phyloP scores from a whole-genome alignment of 768 basidiomycete genomes.

The Pulveroboletus ravenelii region DNA sequence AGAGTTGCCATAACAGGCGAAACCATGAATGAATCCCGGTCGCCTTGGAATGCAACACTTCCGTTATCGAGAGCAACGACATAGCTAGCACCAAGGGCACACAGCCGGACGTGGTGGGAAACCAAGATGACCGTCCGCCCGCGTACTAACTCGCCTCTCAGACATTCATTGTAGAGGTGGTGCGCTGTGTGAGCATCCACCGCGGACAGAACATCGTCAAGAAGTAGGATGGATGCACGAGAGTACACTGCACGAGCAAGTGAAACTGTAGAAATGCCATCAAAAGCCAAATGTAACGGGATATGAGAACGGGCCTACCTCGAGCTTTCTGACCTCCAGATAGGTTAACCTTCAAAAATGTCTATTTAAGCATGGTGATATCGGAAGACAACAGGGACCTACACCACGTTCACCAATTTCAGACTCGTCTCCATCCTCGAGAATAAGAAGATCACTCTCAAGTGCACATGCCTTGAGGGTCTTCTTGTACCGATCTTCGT shows the following conservation, averaged over 20 bases:
- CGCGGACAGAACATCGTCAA: conserved; percentile 74
- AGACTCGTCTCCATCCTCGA: conserved; percentile 84
- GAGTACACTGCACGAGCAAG: conserved; percentile 88
- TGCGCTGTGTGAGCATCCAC: conserved; percentile 87
- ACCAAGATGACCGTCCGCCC: conserved; percentile 84
- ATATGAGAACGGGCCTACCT: conserved; percentile 36
- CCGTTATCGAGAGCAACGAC: conserved; percentile 74
- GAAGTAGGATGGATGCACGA: conserved; percentile 70
- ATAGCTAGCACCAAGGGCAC: conserved; percentile 72
- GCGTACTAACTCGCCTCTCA: conserved; percentile 73
- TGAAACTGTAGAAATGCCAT: conserved; percentile 42
- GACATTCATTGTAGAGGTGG: conserved; percentile 74
- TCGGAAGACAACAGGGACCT: conserved; percentile 1
- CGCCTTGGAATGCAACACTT: conserved; percentile 70
- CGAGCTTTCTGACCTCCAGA: conserved; percentile 62
- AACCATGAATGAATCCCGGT: conserved; percentile 54
- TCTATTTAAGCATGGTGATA: not conserved
- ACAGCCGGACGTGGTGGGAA: conserved; percentile 91
- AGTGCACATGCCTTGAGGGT: conserved; percentile 78
- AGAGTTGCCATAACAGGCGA: conserved; percentile 65
- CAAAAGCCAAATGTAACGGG: not conserved
- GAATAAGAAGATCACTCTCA: conserved; percentile 67
- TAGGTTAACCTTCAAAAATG: conserved; percentile 25
- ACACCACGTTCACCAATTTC: conserved; percentile 88
- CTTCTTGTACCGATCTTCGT: conserved; percentile 67